Evolutionary conservation across 1,284 basidiomycete genomes (phyloP), one percentile per base, ranked within the genome.

Genomic region (Cryptococcus wingfieldii): DNA sequence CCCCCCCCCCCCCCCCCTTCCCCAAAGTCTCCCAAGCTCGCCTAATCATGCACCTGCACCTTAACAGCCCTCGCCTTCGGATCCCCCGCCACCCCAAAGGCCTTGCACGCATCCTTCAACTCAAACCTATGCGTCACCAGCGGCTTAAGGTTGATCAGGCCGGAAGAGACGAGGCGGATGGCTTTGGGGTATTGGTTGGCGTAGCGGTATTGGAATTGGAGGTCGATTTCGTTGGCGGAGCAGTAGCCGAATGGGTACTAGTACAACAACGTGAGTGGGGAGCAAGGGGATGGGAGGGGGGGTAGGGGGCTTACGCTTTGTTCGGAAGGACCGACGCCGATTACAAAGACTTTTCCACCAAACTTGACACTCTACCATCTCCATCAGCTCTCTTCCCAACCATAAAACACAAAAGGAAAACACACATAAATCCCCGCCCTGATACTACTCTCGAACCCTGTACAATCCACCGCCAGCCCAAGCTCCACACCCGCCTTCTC

Each of bases 401-500:
- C 2, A 2, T 31, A 13, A 13, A 18, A 34, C 18, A 5, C 34
- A 27, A 46, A 25, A 31, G 18, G 4, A 8, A 16, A 9, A 74
- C 74, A 68, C 64, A 91, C 79, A 66, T 82, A 83, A 61, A 91
- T 82, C 4, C 84, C 90, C n/a, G 88, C 88, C 69, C 89, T 86
- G 63, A 96, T 88, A 13, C 86, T 90, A 38, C 84, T 84, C 75
- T 95, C 90, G 27, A 93, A 89, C 16, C 93, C 93, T 50, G 90
- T 93, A 60, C 75, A 77, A 51, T 78, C 77, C 51, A 78, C 50
- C 0, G 76, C 77, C 34, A 78, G 60, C n/a, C 60, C 60, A 10
- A 78, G 47, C 45, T 39, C 39, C 13, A 59, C 65, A 0, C 75
- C 77, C 16, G 76, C 74, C 1, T 60, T 68, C 6, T 58, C 56